These are phyloP conservation scores for Melastoma candidum DNA, from an alignment of 441 rosid species.

Conservation along the genomic window DNA sequence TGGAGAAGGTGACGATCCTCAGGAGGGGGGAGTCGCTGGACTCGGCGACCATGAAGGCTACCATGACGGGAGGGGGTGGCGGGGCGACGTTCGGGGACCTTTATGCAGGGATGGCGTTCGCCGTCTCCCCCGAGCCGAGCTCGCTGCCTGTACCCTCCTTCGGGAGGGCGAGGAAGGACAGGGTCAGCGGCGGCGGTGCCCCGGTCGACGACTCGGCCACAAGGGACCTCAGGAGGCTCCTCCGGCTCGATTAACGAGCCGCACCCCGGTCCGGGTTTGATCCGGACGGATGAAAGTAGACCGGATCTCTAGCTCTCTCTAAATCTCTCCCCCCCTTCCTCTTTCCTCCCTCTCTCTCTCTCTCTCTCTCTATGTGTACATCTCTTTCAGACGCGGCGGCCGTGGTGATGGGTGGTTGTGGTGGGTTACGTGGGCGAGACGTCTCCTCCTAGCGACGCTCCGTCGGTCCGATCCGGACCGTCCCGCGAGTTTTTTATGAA, in stretches of 20 bases:
- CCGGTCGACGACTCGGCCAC: constrained; percentile 64
- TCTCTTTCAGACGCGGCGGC: too few species aligned
- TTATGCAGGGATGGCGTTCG: constrained; percentile 78
- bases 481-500: too few species aligned
- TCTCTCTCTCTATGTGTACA: too few species aligned
- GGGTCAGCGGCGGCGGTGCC: background rate
- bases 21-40: constrained; percentile 64
- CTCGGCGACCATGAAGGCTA: constrained; percentile 28
- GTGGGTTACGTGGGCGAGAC: too few species aligned
- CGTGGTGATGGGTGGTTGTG: too few species aligned
- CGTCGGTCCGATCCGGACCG: too few species aligned
- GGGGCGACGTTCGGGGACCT: constrained; percentile 23
- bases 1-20: constrained; percentile 44
- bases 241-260: constrained; percentile 36
- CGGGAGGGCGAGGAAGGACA: constrained; percentile 39
- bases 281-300: too few species aligned
- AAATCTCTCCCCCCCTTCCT: too few species aligned
- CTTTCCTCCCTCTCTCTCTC: too few species aligned
- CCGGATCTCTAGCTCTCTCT: too few species aligned
- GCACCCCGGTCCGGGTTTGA: too few species aligned
- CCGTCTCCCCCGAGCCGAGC: constrained; percentile 86
- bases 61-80: constrained; percentile 4
- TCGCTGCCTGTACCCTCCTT: constrained; percentile 80
- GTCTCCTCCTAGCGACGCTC: too few species aligned
- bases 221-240: constrained; percentile 76